Evolutionary conservation across 352 stramenopile genomes (phyloP).

Genomic region (Pythium apleroticum): DNA sequence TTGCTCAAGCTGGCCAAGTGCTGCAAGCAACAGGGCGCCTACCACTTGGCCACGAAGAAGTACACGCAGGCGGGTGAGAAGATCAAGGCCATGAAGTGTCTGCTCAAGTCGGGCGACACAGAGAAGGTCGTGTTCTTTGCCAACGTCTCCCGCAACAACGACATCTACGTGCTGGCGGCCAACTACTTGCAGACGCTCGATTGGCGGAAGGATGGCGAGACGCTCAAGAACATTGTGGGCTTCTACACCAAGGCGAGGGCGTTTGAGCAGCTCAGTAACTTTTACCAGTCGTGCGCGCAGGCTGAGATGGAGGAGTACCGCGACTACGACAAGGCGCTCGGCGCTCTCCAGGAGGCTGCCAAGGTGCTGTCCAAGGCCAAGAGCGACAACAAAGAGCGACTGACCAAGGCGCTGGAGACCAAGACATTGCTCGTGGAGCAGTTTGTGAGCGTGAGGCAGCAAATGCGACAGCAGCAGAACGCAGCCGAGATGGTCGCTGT

Average conservation of each 20-base stretch:
- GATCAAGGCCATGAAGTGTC: slow-evolving; percentile 93
- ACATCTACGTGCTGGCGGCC: slow-evolving; percentile 94
- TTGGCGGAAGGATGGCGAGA: slow-evolving; percentile 88
- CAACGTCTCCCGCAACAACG: slow-evolving; percentile 88
- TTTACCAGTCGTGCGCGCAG: slow-evolving; percentile 92
- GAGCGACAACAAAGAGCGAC: slow-evolving; percentile 63
- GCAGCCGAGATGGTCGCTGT: slow-evolving; percentile 72
- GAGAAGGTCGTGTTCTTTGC: slow-evolving; percentile 96
- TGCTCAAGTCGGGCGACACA: slow-evolving; percentile 94
- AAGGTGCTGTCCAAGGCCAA: slow-evolving; percentile 86
- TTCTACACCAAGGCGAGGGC: slow-evolving; percentile 96
- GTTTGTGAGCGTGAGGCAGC: slow-evolving; percentile 76
- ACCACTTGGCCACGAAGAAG: slow-evolving; percentile 94
- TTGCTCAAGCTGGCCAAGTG: slow-evolving; percentile 90
- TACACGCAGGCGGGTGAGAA: slow-evolving; percentile 94
- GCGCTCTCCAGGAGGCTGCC: slow-evolving; percentile 87
- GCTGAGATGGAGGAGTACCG: slow-evolving; percentile 93
- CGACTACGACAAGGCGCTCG: slow-evolving; percentile 94
- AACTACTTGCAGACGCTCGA: slow-evolving; percentile 96
- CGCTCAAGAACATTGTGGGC: slow-evolving; percentile 92
- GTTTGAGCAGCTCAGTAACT: slow-evolving; percentile 88
- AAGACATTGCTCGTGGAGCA: slow-evolving; percentile 79
- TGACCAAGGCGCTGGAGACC: slow-evolving; percentile 53
- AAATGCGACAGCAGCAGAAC: slow-evolving; percentile 49
- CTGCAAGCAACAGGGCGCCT: slow-evolving; percentile 92